A percentile compares a stretch with the other conserved stretches of the same genome.
These are phyloP conservation scores for Cladosporium austrohemisphaericum DNA, from an alignment of 2,329 filamentous ascomycete genomes.

Conservation along the genomic window DNA sequence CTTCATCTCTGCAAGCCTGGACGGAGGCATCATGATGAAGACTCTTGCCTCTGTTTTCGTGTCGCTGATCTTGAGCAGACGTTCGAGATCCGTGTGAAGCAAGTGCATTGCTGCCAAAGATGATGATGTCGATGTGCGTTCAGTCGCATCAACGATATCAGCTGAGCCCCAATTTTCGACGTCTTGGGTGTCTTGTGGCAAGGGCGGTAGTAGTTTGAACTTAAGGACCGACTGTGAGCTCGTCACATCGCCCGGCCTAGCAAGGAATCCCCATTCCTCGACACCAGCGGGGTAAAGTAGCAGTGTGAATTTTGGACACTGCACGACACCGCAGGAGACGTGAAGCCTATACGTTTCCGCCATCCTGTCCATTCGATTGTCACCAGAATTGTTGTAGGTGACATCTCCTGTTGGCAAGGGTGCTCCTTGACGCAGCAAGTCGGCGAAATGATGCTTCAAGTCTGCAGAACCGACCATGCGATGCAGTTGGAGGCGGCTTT, in stretches of 20 bases:
- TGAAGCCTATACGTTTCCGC: conserved; percentile 19
- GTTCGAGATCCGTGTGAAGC: neutral
- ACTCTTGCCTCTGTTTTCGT: conserved; percentile 18
- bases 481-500: conserved; percentile 13
- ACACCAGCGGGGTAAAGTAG: conserved; percentile 26
- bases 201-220: conserved; percentile 12
- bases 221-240: neutral
- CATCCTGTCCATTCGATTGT: neutral
- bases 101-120: neutral
- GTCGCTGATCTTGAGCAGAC: conserved; percentile 12
- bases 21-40: conserved; percentile 28
- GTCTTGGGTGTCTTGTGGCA: neutral
- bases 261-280: conserved; percentile 29
- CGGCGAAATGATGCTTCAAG: conserved; percentile 13
- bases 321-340: conserved; percentile 19
- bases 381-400: neutral
- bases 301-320: conserved; percentile 19
- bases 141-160: no score
- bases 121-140: no score
- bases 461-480: conserved; percentile 20
- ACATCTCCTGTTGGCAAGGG: conserved; percentile 15
- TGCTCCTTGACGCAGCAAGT: neutral
- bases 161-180: no score
- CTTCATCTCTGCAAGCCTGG: conserved; percentile 21
- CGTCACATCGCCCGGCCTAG: conserved; percentile 2